Evolutionary conservation across 768 basidiomycete genomes (phyloP), one percentile per base, ranked within the genome.

Genomic region (Crepidotus variabilis): DNA sequence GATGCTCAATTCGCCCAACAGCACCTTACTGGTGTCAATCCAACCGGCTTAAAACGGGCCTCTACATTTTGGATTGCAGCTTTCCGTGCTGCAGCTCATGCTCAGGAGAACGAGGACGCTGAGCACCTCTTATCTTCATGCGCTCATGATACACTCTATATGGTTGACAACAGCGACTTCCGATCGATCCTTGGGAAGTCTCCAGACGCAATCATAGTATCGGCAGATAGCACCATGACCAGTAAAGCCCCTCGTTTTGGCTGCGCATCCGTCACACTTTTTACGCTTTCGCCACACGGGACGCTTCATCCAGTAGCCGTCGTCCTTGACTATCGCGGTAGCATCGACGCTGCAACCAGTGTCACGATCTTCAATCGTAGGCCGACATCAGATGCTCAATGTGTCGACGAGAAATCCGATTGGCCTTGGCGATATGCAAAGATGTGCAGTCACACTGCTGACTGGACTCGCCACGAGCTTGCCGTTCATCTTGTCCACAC

Each of bases 371-470:
- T 71, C 63, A 71, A 71, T 56, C 60, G 58, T 28, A 62, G 69
- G 32, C 43, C 58, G 21, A 49, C 45, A 20, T 35, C 61, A 0
- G 63, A 61, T 2, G 48, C 39, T n/a, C 21, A 58, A 1, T 60
- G 59, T 14, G 35, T 21, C 6, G 51, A 59, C 49, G 61, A 70
- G 49, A 51, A 48, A 5, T 20, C n/a, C 13, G 70, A 71, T 43
- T 71, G 70, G 70, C 69, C 69, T 0, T 71, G 70, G 70, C 66
- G 70, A 16, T 70, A 69, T 36, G 70, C 70, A 13, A 71, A 71
- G 56, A 69, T 60, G 59, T 69, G 67, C 47, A 60, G 57, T n/a
- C 65, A 65, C 45, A 61, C 64, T 4, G 64, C 67, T 13, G 70
- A 71, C 57, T 71, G 69, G 67, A 24, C 60, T n/a, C 58, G 61